Percentiles rank a stretch among this genome's conserved stretches.
Conservation (phyloP, 306 rosid genomes). For the Oemleria cerasiformis region DNA sequence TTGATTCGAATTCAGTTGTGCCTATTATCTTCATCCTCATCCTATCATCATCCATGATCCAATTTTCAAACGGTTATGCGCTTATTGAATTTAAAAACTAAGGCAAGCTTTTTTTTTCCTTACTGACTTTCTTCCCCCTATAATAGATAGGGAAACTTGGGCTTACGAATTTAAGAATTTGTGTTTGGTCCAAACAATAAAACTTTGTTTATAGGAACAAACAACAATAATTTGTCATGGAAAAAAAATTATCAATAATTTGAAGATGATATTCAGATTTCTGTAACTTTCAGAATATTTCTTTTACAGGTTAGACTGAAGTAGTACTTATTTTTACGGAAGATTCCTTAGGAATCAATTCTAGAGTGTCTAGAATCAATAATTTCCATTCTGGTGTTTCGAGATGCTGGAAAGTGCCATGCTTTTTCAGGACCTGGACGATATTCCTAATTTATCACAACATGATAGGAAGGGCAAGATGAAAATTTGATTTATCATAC, state of each 20-base stretch:
- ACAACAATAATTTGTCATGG: background rate
- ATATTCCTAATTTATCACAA: background rate
- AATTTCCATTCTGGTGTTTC: background rate
- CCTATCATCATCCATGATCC: background rate
- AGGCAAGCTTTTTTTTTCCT: background rate
- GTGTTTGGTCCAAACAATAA: background rate
- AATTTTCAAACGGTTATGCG: background rate
- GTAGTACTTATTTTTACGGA: background rate
- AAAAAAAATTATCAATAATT: background rate
- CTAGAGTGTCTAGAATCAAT: slow-evolving; percentile 1
- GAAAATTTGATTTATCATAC: background rate
- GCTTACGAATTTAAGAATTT: background rate
- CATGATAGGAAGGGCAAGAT: background rate
- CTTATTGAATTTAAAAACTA: background rate
- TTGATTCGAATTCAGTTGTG: background rate
- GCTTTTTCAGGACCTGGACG: background rate
- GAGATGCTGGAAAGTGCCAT: background rate
- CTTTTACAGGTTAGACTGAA: background rate
- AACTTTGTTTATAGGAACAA: background rate
- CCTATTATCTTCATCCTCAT: background rate
- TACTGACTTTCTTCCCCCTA: background rate
- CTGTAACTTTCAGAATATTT: background rate
- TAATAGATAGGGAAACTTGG: background rate
- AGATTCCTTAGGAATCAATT: background rate
- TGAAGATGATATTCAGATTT: background rate